Evolutionary conservation across 768 basidiomycete genomes (phyloP).

Genomic region (Botryobasidium botryosum): DNA sequence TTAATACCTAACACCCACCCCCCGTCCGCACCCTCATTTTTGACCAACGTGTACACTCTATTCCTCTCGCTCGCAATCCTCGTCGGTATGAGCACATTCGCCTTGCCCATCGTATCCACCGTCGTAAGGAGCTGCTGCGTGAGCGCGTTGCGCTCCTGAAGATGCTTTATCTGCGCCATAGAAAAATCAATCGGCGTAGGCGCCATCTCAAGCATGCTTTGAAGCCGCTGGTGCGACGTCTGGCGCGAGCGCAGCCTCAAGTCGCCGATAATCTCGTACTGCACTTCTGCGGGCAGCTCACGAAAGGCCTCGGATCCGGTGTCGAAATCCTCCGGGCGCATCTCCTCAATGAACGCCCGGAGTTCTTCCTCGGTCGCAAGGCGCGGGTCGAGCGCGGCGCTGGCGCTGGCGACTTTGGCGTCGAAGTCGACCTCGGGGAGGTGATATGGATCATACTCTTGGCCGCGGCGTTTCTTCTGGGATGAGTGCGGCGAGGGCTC

Average conservation of each 20-base stretch:
- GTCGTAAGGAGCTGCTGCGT: conserved; percentile 88
- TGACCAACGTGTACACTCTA: conserved; percentile 84
- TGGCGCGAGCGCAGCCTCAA: conserved; percentile 86
- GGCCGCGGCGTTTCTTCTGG: conserved; percentile 9
- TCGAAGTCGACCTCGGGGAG: conserved; percentile 71
- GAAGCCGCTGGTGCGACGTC: conserved; percentile 78
- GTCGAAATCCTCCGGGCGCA: conserved; percentile 92
- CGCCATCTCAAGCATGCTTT: conserved; percentile 71
- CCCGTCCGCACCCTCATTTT: conserved; percentile 71
- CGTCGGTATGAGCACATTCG: conserved; percentile 77
- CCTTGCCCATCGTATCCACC: conserved; percentile 83
- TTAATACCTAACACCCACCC: conserved; percentile 92
- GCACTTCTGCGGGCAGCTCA: conserved; percentile 85
- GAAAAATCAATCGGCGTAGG: conserved; percentile 88
- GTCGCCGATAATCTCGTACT: conserved; percentile 97
- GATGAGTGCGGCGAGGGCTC: conserved; percentile 5
- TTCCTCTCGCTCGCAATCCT: conserved; percentile 93
- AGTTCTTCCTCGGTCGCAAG: conserved; percentile 94
- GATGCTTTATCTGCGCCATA: conserved; percentile 82
- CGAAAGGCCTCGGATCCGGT: conserved; percentile 77
- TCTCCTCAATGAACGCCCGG: conserved; percentile 82
- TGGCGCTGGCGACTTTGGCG: conserved; percentile 41
- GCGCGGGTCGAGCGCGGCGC: conserved; percentile 65
- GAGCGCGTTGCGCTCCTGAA: conserved; percentile 73
- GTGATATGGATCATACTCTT: conserved; percentile 70